Conservation (phyloP, 2,329 filamentous ascomycete genomes). For the Calonectria fujianensis region DNA sequence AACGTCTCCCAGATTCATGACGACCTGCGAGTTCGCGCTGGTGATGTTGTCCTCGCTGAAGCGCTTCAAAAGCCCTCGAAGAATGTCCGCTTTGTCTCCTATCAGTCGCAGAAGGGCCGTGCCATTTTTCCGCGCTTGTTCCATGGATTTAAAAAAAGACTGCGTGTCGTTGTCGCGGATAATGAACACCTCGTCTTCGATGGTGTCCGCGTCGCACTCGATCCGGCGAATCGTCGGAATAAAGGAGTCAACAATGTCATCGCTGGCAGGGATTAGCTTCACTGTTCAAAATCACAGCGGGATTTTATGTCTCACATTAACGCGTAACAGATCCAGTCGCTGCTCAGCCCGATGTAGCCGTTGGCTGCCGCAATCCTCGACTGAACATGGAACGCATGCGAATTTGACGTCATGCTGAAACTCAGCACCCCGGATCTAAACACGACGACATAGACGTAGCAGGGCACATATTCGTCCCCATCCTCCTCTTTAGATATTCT, state of each 20-base stretch:
- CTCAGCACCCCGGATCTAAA: conserved; percentile 96
- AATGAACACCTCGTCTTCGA: conserved; percentile 96
- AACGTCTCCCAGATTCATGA: conserved; percentile 96
- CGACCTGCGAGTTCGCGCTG: conserved; percentile 95
- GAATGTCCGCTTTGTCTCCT: conserved; percentile 96
- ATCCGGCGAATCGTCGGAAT: conserved; percentile 93
- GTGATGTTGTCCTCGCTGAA: conserved; percentile 98
- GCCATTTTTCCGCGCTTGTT: conserved; percentile 92
- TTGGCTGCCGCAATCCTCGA: conserved; percentile 95
- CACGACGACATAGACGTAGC: conserved; percentile 97
- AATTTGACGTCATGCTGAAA: conserved; percentile 92
- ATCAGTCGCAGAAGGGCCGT: conserved; percentile 94
- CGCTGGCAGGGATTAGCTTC: conserved; percentile 67
- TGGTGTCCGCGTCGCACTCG: conserved; percentile 90
- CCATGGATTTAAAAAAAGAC: conserved; percentile 89
- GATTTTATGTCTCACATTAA: conserved; percentile 80
- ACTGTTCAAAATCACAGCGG: conserved; percentile 45
- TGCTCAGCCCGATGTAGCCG: conserved; percentile 94
- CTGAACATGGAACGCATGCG: conserved; percentile 90
- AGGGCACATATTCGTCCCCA: conserved; percentile 90
- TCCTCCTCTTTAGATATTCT: conserved; percentile 84
- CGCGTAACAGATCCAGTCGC: conserved; percentile 99
- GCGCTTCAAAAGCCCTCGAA: conserved; percentile 97
- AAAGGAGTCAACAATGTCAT: conserved; percentile 98
- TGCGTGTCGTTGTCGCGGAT: conserved; percentile 93